Evolutionary conservation across 148 eudicot genomes (phyloP), one percentile per base, ranked within the genome.

Genomic region (Rhododendron mucronatum): DNA sequence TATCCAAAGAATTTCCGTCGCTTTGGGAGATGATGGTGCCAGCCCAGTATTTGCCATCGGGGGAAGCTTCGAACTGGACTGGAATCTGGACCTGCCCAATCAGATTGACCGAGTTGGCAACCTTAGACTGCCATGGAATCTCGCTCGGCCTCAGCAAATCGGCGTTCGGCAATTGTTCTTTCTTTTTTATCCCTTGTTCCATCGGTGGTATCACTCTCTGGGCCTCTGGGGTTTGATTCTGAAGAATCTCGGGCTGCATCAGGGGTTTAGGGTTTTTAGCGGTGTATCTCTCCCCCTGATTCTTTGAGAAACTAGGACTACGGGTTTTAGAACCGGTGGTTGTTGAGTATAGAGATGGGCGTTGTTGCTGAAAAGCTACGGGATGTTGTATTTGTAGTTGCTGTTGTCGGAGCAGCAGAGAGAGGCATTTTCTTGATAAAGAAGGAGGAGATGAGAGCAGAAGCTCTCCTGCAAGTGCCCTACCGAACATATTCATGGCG

Each of bases 11-110:
- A 9, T 82, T 77, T 3, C 69, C 77, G 45, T 82, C 82, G 69
- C 59, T 57, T 48, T 90, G 92, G 87, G 89, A 85, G 87, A 95
- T 85, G 47, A 92, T 35, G 47, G 95, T 91, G 23, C 83, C 88
- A 85, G 97, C 95, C 90, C 93, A 91, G 47, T 83, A 84, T 50
- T 91, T 90, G 5, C 97, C 97, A 78, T 93, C 91, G 0, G 81
- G 20, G 2, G 79, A 82, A 76, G 88, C 67, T 67, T 88, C 75
- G 73, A 92, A 91, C 83, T 88, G 83, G 67, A 94, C 87, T 0
- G 98, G 94, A 11, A 78, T 80, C 77, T 80, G 83, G 3, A 95
- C 86, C 12, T 80, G 59, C 13, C 97, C 98, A 35, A 94, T 89
- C 23, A 95, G 82, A 86, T 90, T 92, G 15, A 93, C 90, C 51